Evolutionary conservation across 768 basidiomycete genomes (phyloP), one percentile per base, ranked within the genome.

Genomic region (Lactarius vividus): DNA sequence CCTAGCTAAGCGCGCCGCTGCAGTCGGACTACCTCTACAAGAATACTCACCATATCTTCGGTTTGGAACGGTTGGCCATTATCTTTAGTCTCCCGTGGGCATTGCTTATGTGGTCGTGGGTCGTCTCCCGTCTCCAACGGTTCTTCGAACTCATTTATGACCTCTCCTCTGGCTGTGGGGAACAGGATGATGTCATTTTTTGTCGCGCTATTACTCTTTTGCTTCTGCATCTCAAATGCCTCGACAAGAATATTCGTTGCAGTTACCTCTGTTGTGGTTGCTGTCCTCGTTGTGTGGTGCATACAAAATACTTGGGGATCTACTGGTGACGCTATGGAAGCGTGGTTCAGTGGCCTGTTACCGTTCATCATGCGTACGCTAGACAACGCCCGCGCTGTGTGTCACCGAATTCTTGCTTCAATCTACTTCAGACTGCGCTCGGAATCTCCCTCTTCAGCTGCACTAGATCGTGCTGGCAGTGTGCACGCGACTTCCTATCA

Each of bases 81-180:
- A 71, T 84, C 57, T 84, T 84, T 63, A 82, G 82, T 64, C 71
- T 87, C 10, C 85, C 85, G 0, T 83, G 83, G 63, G 81, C 83
- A 2, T 73, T 85, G 33, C 75, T 86, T 40, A 80, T 86, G 77
- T 86, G 84, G 84, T 80, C 79, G 85, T 85, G 69, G 74, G 84
- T 79, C 4, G 13, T 52, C 49, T 33, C 16, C 42, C 49, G 4
- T 11, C 26, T 26, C 10, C 11, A 13, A 23, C 1, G 13, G n/a
- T 8, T 9, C 2, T 26, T 23, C 10, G 16, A 42, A n/a, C 6
- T 28, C 33, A 23, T 52, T 3, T 29, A 52, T 20, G 20, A 31
- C 16, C 13, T 28, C 11, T 35, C 23, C 31, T 13, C 26, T 8
- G 44, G 10, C 9, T n/a, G 3, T n/a, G 18, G 33, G 28, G 6